These are phyloP conservation scores for Tricholoma hemisulphureum DNA, from an alignment of 768 basidiomycete genomes.

Conservation along the genomic window DNA sequence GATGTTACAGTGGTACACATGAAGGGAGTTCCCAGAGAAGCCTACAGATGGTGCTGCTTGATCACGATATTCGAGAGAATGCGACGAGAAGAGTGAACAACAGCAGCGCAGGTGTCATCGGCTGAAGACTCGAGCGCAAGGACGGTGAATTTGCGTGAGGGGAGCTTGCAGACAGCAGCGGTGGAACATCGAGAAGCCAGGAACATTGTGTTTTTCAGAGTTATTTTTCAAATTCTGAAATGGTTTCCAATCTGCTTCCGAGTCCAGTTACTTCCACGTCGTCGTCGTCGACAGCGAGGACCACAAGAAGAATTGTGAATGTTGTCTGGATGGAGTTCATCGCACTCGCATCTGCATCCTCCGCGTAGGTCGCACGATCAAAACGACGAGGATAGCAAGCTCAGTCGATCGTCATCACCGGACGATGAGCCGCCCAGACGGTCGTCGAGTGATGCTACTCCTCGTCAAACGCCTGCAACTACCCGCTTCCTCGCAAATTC, in stretches of 20 bases:
- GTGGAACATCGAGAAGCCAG: not conserved
- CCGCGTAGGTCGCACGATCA: slow-evolving; percentile 43
- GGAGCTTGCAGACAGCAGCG: not conserved
- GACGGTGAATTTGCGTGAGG: slow-evolving; percentile 51
- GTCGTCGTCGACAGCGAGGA: not conserved
- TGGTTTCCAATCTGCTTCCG: not conserved
- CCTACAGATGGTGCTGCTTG: slow-evolving; percentile 71
- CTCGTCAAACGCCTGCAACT: slow-evolving; percentile 44
- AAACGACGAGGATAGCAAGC: slow-evolving; percentile 25
- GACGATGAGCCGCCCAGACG: slow-evolving; percentile 38
- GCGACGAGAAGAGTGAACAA: slow-evolving; percentile 67
- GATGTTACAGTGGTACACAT: not conserved
- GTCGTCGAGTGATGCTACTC: slow-evolving; percentile 51
- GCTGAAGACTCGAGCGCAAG: slow-evolving; percentile 85
- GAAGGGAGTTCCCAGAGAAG: not conserved
- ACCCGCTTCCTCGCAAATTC: slow-evolving; percentile 31
- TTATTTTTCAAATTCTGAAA: not conserved
- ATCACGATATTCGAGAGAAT: slow-evolving; percentile 85
- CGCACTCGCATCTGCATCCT: slow-evolving; percentile 23
- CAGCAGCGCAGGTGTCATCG: slow-evolving; percentile 90
- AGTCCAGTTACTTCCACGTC: not conserved
- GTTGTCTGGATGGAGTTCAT: slow-evolving; percentile 27
- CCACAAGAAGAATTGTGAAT: slow-evolving; percentile 1
- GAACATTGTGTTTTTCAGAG: not conserved
- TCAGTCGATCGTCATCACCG: slow-evolving; percentile 33